These are phyloP conservation scores for Purshia tridentata DNA, from an alignment of 306 rosid species.

Conservation along the genomic window DNA sequence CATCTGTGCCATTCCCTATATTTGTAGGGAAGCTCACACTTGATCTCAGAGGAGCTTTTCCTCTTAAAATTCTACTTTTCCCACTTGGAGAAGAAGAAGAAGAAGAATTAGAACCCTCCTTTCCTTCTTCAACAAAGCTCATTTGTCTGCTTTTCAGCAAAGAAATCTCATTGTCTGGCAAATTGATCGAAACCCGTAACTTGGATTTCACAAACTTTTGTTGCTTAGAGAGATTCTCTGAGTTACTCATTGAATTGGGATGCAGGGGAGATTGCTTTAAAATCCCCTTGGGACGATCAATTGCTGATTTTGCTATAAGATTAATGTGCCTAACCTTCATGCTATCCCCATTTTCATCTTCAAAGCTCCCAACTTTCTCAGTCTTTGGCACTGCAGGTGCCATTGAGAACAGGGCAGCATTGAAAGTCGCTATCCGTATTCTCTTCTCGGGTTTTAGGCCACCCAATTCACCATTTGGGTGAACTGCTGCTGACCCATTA, in stretches of 20 bases:
- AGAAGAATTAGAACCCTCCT: slow-evolving; percentile 16
- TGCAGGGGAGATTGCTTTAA: slow-evolving; percentile 61
- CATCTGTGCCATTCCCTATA: slow-evolving; percentile 8
- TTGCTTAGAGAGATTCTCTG: slow-evolving; percentile 31
- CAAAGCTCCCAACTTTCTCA: slow-evolving; percentile 30
- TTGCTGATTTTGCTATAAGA: slow-evolving; percentile 38
- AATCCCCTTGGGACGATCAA: slow-evolving; percentile 66
- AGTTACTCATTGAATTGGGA: slow-evolving; percentile 33
- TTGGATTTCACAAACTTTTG: slow-evolving; percentile 48
- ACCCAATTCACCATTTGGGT: slow-evolving; percentile 48
- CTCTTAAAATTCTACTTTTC: slow-evolving; percentile 22
- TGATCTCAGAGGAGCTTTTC: slow-evolving; percentile 30
- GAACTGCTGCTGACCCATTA: slow-evolving; percentile 40
- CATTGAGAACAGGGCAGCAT: slow-evolving; percentile 96
- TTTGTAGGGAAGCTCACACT: slow-evolving; percentile 26
- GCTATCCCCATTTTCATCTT: slow-evolving; percentile 32
- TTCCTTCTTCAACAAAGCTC: slow-evolving; percentile 61
- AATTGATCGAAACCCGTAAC: slow-evolving; percentile 77
- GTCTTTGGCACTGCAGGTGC: slow-evolving; percentile 64
- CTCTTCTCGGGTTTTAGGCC: slow-evolving; percentile 22
- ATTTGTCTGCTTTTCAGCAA: slow-evolving; percentile 50
- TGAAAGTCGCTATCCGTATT: slow-evolving; percentile 76
- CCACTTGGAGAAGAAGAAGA: slow-evolving; percentile 11
- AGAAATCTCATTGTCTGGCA: slow-evolving; percentile 91
- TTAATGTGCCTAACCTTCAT: slow-evolving; percentile 8